Conservation (phyloP, 2,329 filamentous ascomycete species). For the Ilyonectria robusta region DNA sequence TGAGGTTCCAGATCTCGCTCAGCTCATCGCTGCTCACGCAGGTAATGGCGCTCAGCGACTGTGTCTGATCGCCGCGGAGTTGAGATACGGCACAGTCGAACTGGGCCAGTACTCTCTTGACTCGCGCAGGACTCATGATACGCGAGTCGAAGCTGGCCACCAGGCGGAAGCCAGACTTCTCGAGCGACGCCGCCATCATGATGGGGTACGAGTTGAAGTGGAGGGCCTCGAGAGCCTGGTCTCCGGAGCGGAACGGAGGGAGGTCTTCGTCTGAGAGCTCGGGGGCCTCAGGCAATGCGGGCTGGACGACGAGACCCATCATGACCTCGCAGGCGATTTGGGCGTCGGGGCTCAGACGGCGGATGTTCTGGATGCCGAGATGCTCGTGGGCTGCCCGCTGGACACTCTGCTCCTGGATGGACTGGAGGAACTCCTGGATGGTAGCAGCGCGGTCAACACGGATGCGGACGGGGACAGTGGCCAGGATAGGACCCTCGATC, state of each 20-base stretch:
- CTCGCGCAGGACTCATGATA: conserved; percentile 63
- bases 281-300: conserved; percentile 52
- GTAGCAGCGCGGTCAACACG: conserved; percentile 42
- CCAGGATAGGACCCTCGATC: conserved; percentile 50
- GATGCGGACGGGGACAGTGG: conserved; percentile 44
- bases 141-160: conserved; percentile 75
- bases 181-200: conserved; percentile 74
- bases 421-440: conserved; percentile 43
- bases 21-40: conserved; percentile 55
- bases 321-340: conserved; percentile 70
- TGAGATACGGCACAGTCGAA: conserved; percentile 65
- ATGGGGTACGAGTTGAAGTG: conserved; percentile 72
- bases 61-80: conserved; percentile 57
- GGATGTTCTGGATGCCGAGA: conserved; percentile 53
- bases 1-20: conserved; percentile 51
- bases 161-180: conserved; percentile 66
- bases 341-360: conserved; percentile 61
- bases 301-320: conserved; percentile 65
- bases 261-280: conserved; percentile 45
- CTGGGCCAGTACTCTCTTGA: conserved; percentile 67
- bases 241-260: conserved; percentile 63
- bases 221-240: conserved; percentile 71
- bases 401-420: conserved; percentile 47
- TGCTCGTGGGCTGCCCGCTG: conserved; percentile 49
- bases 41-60: conserved; percentile 53